These are phyloP conservation scores for Talaromyces atroroseus DNA, from an alignment of 2,329 filamentous ascomycete genomes.

Conservation along the genomic window DNA sequence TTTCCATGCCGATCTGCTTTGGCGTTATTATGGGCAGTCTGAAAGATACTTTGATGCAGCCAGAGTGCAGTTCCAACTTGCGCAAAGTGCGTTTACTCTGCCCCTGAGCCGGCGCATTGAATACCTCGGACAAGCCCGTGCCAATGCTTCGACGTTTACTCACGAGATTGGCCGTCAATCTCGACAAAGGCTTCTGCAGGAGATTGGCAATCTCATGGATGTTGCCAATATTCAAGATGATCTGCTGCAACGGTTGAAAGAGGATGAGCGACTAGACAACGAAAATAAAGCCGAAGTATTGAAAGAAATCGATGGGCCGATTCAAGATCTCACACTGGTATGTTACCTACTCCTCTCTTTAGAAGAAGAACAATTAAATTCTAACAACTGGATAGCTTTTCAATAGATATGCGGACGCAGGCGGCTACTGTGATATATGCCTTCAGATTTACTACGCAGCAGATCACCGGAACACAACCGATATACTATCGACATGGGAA, in stretches of 20 bases:
- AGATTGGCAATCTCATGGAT: constrained; percentile 80
- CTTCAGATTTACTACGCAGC: constrained; percentile 87
- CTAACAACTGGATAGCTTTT: constrained; percentile 59
- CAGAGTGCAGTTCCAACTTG: constrained; percentile 75
- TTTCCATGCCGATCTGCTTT: constrained; percentile 81
- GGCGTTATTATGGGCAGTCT: constrained; percentile 84
- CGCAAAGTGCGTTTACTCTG: constrained; percentile 73
- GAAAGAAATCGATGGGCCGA: constrained; percentile 66
- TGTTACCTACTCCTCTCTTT: constrained; percentile 30
- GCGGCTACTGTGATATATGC: constrained; percentile 88
- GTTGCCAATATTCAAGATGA: constrained; percentile 95
- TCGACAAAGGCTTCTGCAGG: constrained; percentile 78
- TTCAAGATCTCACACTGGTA: constrained; percentile 71
- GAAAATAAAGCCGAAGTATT: constrained; percentile 62
- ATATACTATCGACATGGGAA: constrained; percentile 80
- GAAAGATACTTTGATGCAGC: constrained; percentile 82
- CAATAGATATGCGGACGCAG: constrained; percentile 84
- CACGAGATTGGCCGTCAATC: constrained; percentile 70
- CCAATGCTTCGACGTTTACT: constrained; percentile 81
- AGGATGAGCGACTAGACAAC: constrained; percentile 63
- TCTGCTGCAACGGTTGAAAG: constrained; percentile 68
- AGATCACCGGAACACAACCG: constrained; percentile 80
- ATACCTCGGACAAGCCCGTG: constrained; percentile 83
- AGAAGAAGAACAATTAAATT: neutral
- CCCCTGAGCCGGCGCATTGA: constrained; percentile 80